Evolutionary conservation across 1,284 basidiomycete species (phyloP).

Genomic region (Hemileia vastatrix): DNA sequence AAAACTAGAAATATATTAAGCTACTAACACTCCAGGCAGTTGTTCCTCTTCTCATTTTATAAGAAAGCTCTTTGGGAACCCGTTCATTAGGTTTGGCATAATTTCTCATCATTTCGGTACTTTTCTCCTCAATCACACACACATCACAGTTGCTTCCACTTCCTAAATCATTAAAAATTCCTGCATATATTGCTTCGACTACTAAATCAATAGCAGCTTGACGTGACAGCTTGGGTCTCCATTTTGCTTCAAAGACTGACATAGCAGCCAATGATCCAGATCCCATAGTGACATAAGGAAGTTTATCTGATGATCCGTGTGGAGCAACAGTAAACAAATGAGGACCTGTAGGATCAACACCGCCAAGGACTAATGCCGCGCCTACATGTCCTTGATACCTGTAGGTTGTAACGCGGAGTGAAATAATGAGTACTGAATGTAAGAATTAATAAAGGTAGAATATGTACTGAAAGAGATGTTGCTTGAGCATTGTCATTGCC

Average conservation of each 20-base stretch:
- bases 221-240: conserved; percentile 72
- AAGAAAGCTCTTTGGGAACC: conserved; percentile 63
- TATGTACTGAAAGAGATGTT: conserved; percentile 65
- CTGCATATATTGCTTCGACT: conserved; percentile 75
- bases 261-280: conserved; percentile 92
- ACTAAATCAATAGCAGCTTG: conserved; percentile 75
- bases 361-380: conserved; percentile 92
- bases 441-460: conserved; percentile 23
- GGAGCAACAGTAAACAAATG: conserved; percentile 95
- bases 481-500: conserved; percentile 96
- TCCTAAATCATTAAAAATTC: conserved; percentile 99
- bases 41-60: conserved; percentile 74
- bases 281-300: conserved; percentile 99
- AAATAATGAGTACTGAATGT: background rate
- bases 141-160: conserved; percentile 97
- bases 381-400: conserved; percentile 92
- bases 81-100: conserved; percentile 62
- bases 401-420: background rate
- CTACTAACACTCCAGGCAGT: conserved; percentile 51
- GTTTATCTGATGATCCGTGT: conserved; percentile 95
- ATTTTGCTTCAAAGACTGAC: conserved; percentile 88
- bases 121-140: conserved; percentile 64
- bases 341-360: conserved; percentile 82
- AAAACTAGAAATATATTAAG: no score
- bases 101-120: conserved; percentile 79